These are phyloP conservation scores for Lindgomyces ingoldianus DNA, from an alignment of 495 filamentous ascomycete species.

Conservation along the genomic window DNA sequence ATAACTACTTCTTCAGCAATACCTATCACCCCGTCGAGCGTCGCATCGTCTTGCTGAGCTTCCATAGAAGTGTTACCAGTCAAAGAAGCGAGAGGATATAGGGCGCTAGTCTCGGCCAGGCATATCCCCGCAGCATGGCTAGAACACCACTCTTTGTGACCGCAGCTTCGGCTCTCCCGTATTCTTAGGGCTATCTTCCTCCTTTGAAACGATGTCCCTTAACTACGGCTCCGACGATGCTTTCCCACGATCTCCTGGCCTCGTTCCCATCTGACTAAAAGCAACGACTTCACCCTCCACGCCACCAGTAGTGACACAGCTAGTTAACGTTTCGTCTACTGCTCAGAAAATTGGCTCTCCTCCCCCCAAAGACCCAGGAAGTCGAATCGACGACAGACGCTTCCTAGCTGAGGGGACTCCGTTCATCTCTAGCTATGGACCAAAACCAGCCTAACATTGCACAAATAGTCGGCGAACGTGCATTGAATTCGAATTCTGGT, in stretches of 20 bases:
- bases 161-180: too few relatives aligned
- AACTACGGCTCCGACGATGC: conserved; percentile 36
- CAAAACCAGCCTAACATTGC: conserved; percentile 40
- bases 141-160: too few relatives aligned
- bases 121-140: too few relatives aligned
- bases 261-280: conserved; percentile 29
- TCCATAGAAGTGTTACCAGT: too few relatives aligned
- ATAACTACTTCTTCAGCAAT: too few relatives aligned
- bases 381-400: conserved; percentile 33
- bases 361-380: too few relatives aligned
- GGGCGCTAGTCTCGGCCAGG: too few relatives aligned
- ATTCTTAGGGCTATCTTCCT: conserved; percentile 3
- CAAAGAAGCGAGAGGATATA: too few relatives aligned
- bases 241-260: conserved; percentile 33
- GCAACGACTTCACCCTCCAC: conserved; percentile 35
- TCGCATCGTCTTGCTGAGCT: too few relatives aligned
- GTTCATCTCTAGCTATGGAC: conserved; percentile 38
- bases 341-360: conserved; percentile 29
- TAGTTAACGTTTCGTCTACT: background rate
- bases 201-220: conserved; percentile 18
- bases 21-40: too few relatives aligned
- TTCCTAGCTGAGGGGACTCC: conserved; percentile 36
- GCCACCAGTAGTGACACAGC: conserved; percentile 30
- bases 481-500: conserved; percentile 32
- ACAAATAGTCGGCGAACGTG: conserved; percentile 28